phyloP scores from a whole-genome alignment of 164 flowering plant species.

The Chloranthus sessilifolius region DNA sequence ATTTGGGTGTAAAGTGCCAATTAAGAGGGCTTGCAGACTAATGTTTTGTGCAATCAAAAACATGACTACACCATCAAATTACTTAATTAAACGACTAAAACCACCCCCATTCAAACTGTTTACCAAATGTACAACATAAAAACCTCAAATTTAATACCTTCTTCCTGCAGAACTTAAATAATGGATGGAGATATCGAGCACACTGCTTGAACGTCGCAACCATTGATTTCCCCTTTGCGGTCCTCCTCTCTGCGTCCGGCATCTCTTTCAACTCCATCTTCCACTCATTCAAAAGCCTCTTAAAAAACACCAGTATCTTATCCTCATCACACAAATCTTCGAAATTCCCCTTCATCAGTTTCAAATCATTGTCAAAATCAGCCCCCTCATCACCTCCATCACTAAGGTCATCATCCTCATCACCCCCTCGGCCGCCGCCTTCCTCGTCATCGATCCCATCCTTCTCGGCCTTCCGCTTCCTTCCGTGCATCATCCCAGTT shows the following conservation, averaged over 20 bases:
- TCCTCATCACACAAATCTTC: conserved; percentile 92
- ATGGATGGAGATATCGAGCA: conserved; percentile 81
- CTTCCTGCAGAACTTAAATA: conserved; percentile 96
- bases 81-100: too few species aligned
- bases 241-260: conserved; percentile 69
- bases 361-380: conserved; percentile 75
- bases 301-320: conserved; percentile 69
- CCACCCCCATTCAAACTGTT: background rate
- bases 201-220: conserved; percentile 97
- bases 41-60: too few species aligned
- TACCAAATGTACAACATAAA: background rate
- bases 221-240: conserved; percentile 90
- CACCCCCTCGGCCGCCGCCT: conserved; percentile 40
- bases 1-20: too few species aligned
- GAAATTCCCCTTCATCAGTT: conserved; percentile 76
- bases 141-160: conserved; percentile 43
- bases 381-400: conserved; percentile 66
- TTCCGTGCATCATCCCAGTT: conserved; percentile 63
- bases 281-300: conserved; percentile 96
- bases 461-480: conserved; percentile 60
- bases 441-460: conserved; percentile 33
- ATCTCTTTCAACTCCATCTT: conserved; percentile 77
- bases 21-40: too few species aligned
- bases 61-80: too few species aligned
- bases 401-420: conserved; percentile 62